Base-by-base conservation (phyloP, 441 rosid genomes). In the Syzygium syzygioides region DNA sequence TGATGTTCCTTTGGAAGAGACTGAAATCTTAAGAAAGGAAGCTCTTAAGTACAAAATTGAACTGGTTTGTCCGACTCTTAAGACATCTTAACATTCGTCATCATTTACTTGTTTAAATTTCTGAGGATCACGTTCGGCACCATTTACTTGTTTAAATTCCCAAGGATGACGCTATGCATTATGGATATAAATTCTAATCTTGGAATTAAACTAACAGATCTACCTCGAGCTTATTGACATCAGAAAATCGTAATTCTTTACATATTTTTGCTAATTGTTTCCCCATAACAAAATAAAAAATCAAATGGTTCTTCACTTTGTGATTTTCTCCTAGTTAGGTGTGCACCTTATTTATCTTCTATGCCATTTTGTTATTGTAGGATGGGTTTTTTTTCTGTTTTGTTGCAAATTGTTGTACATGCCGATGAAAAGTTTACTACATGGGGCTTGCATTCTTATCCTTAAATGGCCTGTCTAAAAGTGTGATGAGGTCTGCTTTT, bases 1-100 rank as follows among this genome's bases (percentile, higher is more conserved):
- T 56, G 99, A 96, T 93, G 98, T 98, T 90, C 99, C 98, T 90
- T 89, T 98, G 15, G 99, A 97, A 90, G 99, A 98, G 94, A 94
- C 98, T 85, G 96, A 94, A 89, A 86, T 92, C 90, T 89, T 98
- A 91, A 94, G 97, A 86, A 93, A 86, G 56, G 98, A 93, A 93
- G 97, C 99, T 90, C 68, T 86, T 37, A 95, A 94, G 93, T 88
- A 95, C 80, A 91, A 94, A 53, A 95, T 98, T 90, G 99, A 98
- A 91, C 90, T 98, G 94, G 99, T 95, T 83, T 52, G 71, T n/a
- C 53, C 2, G 12, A 55, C 20, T 53, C 86, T 56, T 55, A 55
- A 76, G 52, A 37, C 28, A 37, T 20, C 50, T 71, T 71, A 71
- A 71, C 26, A 4, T 7, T 37, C 83, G 37, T 71, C n/a, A 76